Conservation (phyloP, 2,329 filamentous ascomycete genomes). For the Pseudophaeomoniella oleicola region DNA sequence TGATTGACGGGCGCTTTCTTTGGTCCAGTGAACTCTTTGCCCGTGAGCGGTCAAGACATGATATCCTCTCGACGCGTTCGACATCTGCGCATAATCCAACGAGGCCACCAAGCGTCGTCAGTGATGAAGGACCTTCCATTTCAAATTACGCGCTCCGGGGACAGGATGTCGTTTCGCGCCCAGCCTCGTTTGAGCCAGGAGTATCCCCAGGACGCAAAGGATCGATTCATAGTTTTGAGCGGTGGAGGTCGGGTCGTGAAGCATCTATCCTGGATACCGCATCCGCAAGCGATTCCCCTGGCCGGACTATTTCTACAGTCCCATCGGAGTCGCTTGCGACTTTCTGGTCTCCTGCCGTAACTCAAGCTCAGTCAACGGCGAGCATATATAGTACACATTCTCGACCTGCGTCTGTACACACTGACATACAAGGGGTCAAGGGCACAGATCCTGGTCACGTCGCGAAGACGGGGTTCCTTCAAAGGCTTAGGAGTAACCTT, state of each 20-base stretch:
- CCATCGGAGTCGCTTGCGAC: conserved; percentile 64
- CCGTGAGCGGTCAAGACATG: conserved; percentile 42
- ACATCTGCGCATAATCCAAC: conserved; percentile 28
- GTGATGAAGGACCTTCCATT: conserved; percentile 23
- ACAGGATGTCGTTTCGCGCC: conserved; percentile 18
- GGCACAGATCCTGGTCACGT: conserved; percentile 50
- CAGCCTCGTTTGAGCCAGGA: conserved; percentile 3
- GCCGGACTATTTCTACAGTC: conserved; percentile 52
- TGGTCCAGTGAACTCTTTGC: conserved; percentile 87
- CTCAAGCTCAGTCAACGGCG: conserved; percentile 48
- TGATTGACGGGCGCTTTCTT: conserved; percentile 71
- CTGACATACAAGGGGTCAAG: conserved; percentile 8
- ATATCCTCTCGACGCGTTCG: conserved; percentile 22
- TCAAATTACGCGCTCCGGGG: conserved; percentile 14
- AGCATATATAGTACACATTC: conserved; percentile 43
- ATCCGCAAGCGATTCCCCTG: conserved; percentile 41
- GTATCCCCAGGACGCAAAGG: conserved; percentile 35
- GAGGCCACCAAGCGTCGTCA: conserved; percentile 27
- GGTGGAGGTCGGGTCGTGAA: conserved; percentile 44
- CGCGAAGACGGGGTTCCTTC: conserved; percentile 65
- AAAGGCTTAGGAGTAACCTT: conserved; percentile 62
- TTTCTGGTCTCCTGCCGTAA: conserved; percentile 81
- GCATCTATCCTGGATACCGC: conserved; percentile 49
- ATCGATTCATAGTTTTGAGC: conserved; percentile 55
- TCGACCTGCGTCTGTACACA: conserved; percentile 25